These are phyloP conservation scores for Climacium dendroides DNA, from an alignment of 225 moss, liverwort and hornwort species.

Conservation along the genomic window DNA sequence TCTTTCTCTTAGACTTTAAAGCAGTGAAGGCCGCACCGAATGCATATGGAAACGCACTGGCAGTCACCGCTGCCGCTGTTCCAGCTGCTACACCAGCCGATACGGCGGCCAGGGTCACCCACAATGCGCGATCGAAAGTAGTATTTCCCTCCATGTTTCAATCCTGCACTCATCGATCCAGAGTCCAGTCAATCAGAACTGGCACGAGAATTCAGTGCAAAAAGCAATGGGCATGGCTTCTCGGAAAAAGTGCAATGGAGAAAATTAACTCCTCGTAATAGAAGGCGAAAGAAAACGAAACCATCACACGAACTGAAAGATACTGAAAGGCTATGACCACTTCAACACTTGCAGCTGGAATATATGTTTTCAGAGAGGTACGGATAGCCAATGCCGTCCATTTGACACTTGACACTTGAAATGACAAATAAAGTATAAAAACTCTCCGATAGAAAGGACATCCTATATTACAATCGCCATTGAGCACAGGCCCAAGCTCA, in stretches of 20 bases:
- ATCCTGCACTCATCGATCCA: constrained; percentile 23
- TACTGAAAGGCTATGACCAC: neutral
- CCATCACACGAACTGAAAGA: neutral
- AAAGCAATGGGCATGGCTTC: neutral
- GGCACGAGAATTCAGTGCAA: neutral
- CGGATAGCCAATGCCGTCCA: neutral
- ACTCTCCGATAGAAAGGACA: neutral
- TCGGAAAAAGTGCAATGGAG: neutral
- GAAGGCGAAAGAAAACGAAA: neutral
- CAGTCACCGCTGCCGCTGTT: constrained; percentile 85
- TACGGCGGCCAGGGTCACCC: constrained; percentile 70
- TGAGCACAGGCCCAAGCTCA: neutral
- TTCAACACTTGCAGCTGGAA: neutral
- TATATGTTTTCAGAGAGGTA: neutral
- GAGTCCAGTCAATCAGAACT: neutral
- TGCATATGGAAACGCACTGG: constrained; percentile 85
- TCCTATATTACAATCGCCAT: neutral
- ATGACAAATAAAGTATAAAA: neutral
- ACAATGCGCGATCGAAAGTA: constrained; percentile 52
- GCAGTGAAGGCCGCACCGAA: constrained; percentile 89
- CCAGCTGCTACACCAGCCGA: constrained; percentile 86
- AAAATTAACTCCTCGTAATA: neutral
- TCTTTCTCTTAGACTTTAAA: constrained; percentile 81
- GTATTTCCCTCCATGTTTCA: constrained; percentile 78
- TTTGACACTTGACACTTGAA: neutral